Conservation (phyloP, 805 yeast species). For the Nakazawaea molendinolei region DNA sequence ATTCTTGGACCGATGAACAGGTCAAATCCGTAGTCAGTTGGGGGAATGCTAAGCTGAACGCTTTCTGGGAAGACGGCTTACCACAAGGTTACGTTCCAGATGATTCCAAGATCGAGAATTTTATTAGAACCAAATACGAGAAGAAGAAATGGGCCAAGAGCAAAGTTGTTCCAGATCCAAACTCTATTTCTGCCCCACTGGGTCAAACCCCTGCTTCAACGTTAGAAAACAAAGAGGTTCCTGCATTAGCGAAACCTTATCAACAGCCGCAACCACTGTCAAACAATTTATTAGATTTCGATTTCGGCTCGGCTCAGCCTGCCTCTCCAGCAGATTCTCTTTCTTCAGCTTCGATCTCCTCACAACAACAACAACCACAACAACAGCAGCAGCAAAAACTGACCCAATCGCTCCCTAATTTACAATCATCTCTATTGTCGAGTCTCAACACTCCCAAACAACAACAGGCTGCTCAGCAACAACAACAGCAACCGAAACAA, state of each 20-base stretch:
- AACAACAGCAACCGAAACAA: slow-evolving; percentile 13
- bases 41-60: slow-evolving; percentile 80
- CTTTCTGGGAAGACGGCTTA: slow-evolving; percentile 77
- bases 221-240: slow-evolving; percentile 8
- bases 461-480: slow-evolving; percentile 15
- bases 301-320: slow-evolving; percentile 22
- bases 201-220: slow-evolving; percentile 8
- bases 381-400: slow-evolving; percentile 6
- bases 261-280: slow-evolving; percentile 13
- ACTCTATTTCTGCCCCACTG: slow-evolving; percentile 22
- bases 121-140: slow-evolving; percentile 89
- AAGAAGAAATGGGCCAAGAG: slow-evolving; percentile 76
- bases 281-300: slow-evolving; percentile 22
- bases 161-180: slow-evolving; percentile 54
- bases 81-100: slow-evolving; percentile 72
- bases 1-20: slow-evolving; percentile 95
- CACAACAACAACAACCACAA: too few species aligned
- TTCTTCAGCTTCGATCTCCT: too few species aligned
- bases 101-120: slow-evolving; percentile 77
- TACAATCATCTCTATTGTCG: slow-evolving; percentile 11
- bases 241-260: slow-evolving; percentile 9
- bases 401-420: slow-evolving; percentile 10
- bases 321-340: slow-evolving; percentile 6
- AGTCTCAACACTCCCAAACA: too few species aligned
- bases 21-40: slow-evolving; percentile 72